These are phyloP conservation scores for Colletotrichum sp. DNA, from an alignment of 2,329 filamentous ascomycete species.

Conservation along the genomic window DNA sequence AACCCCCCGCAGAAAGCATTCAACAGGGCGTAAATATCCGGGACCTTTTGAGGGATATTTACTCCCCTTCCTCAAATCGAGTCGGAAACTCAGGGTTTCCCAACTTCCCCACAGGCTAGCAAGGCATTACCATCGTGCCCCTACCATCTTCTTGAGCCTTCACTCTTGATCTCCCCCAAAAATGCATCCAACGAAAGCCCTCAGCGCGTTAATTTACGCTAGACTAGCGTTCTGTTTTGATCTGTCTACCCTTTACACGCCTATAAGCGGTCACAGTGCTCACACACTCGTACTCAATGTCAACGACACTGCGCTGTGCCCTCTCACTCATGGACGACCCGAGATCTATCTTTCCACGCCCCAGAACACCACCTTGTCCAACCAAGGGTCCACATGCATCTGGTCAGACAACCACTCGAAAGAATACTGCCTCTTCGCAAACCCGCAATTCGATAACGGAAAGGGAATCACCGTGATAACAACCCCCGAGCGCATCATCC, in stretches of 20 bases:
- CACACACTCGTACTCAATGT: background rate
- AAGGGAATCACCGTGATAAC: background rate
- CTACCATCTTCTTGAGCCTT: too few relatives aligned
- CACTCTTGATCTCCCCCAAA: too few relatives aligned
- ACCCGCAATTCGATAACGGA: background rate
- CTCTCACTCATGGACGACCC: too few relatives aligned
- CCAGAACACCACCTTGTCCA: background rate
- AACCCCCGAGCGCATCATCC: background rate
- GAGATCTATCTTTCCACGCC: background rate
- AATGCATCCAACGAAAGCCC: background rate
- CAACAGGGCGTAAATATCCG: background rate
- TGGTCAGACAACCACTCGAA: background rate
- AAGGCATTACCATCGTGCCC: too few relatives aligned
- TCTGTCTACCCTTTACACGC: background rate
- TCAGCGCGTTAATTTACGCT: background rate
- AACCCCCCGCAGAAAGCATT: background rate
- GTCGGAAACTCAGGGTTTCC: accelerated
- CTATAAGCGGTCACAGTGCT: background rate
- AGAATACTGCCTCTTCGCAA: background rate
- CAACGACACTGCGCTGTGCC: background rate
- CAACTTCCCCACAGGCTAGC: too few relatives aligned
- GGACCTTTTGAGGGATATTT: background rate
- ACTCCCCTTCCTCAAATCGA: background rate
- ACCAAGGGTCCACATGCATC: background rate
- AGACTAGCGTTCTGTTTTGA: background rate